Base-by-base conservation (phyloP, 108 stramenopile species). In the Aurantiochytrium sp. region DNA sequence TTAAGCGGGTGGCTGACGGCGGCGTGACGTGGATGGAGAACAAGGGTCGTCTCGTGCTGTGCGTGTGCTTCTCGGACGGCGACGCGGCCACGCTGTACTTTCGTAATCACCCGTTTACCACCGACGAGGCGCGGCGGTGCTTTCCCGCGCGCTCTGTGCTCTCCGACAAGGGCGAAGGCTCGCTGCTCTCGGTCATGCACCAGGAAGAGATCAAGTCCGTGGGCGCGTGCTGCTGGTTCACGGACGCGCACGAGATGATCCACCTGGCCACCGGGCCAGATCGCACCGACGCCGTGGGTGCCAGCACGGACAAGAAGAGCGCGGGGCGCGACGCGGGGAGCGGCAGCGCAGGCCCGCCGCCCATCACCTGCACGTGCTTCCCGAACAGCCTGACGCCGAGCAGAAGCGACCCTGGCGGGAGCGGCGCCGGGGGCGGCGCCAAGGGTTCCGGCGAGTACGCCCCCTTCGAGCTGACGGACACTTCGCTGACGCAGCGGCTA, bases 141-240 rank as follows among this genome's bases (percentile, higher is more conserved):
- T 41, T 48, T 48, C 27, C 45, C 1, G 42, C 50, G 27, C 21
- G 45, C 36, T 81, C 73, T 24, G 12, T 48, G 8, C 39, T 48
- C 39, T 48, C 39, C 12, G 73, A 48, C 27, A 48, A 81, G 3
- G 42, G 73, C 15, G 73, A 48, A 81, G 45, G 39, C 39, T n/a
- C 39, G 1, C 45, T 41, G 8, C 45, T 41, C 6, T 6, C 12
- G 36, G 45, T 81, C 1, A 81, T 81, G 39, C 39, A 42, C 45
- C 73, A 48, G 17, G 45, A 22, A 6, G 12, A 48, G 3, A 3
- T 65, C 1, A 6, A 30, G 36, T 48, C 39, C 3, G 45, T 81
- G 39, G 42, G 73, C 45, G 45, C 73, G 24, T 48, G 42, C 42
- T 81, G 73, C 45, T 81, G 73, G 73, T 81, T 81, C 45, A 41